Base-by-base conservation (phyloP, 139 green algal genomes). In the Asterochloris erici region DNA sequence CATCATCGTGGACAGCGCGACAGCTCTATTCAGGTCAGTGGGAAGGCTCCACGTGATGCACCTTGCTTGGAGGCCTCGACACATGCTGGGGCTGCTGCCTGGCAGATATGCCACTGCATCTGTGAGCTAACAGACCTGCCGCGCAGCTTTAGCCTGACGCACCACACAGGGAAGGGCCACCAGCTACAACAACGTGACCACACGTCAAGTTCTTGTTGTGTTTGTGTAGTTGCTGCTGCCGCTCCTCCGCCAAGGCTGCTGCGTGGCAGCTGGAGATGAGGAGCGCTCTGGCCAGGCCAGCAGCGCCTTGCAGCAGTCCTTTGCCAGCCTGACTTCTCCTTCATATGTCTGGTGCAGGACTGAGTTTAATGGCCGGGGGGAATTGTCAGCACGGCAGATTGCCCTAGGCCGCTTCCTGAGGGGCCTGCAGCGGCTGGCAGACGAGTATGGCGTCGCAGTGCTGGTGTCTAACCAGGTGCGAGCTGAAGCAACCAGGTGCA, bases 401-500 rank as follows among this genome's bases (percentile, higher is more conserved):
- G 85, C 88, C 75, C 77, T 97, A 61, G 94, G 93, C 69, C 88
- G 91, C 19, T 99, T 99, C 83, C 85, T 99, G 79, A 91, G 95
- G 6, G 85, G 84, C 14, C 85, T 99, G 71, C 92, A 97, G 81
- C 86, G 92, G 24, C 82, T 99, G 28, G 97, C 96, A 6, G 95
- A 98, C 78, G 96, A 99, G 93, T 99, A 96, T 90, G 95, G 95
- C n/a, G 90, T 96, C 28, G 97, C 94, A 9, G 95, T 99, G 23
- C 89, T 99, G 21, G 87, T 99, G 14, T 98, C 96, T 23, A 99
- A 99, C 88, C 97, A 99, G 92, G 93, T 96, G 60, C 26, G 9
- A 27, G 12, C 16, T 73, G n/a, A 28, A 28, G 4, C 14, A 11
- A 28, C 11, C 28, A 79, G 19, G 29, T 79, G 47, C 27, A 66